Evolutionary conservation across 139 green algal genomes (phyloP).

Genomic region (Nannochloris sp.): DNA sequence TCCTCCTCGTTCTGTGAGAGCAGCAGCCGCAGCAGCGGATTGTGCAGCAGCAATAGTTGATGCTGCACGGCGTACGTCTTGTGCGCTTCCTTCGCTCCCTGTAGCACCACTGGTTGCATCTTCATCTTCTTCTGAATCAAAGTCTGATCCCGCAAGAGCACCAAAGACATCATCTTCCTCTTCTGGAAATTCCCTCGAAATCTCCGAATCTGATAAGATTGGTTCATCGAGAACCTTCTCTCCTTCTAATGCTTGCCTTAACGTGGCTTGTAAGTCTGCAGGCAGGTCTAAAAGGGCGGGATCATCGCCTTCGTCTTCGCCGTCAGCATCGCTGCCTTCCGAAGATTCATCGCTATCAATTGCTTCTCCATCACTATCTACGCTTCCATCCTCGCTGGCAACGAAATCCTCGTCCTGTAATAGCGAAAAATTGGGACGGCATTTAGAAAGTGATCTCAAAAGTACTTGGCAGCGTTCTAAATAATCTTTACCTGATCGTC

Average conservation of each 20-base stretch:
- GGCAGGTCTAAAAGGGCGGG: background rate
- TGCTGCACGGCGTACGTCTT: too few species aligned
- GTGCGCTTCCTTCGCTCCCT: background rate
- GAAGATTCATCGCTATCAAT: background rate
- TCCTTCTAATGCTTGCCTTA: background rate
- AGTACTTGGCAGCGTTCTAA: background rate
- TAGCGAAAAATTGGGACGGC: background rate
- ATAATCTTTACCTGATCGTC: background rate
- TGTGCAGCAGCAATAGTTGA: background rate
- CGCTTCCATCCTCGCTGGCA: background rate
- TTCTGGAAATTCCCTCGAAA: conserved; percentile 10
- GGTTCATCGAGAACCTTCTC: conserved; percentile 13
- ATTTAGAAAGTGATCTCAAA: background rate
- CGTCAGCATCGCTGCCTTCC: background rate
- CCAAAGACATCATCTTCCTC: conserved; percentile 4
- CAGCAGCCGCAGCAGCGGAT: background rate
- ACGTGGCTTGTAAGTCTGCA: too few species aligned
- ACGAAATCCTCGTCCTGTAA: background rate
- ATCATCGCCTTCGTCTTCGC: background rate
- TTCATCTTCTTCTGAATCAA: background rate
- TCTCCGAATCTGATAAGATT: conserved; percentile 26
- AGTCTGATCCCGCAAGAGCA: background rate
- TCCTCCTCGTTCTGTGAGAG: too few species aligned
- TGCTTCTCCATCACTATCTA: background rate
- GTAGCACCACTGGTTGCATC: background rate